Base-by-base conservation (phyloP, 2,329 filamentous ascomycete genomes). In the Calonectria pteridis region DNA sequence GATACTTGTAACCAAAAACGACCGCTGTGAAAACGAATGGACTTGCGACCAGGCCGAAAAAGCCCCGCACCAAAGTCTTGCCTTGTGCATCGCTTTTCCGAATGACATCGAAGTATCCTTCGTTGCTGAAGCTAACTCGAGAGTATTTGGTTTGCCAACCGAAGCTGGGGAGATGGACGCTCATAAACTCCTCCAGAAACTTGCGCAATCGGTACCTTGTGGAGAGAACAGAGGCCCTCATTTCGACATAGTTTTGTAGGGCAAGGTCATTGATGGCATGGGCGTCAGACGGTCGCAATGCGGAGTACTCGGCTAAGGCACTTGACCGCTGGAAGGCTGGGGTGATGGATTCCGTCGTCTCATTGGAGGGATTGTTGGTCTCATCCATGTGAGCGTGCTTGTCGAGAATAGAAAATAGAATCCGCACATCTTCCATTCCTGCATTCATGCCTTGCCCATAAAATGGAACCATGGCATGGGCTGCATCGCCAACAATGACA, bases 361-460 rank as follows among this genome's bases (percentile, higher is more conserved):
- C 81, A 49, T 67, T 80, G 28, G 80, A 68, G 4, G 85, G 82
- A 31, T 87, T 83, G 67, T 88, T 89, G 67, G 84, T 84, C 55
- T 90, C 87, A 26, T 84, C 80, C 9, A 85, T 79, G 43, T 83
- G 84, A 1, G 88, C 86, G 77, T 95, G 88, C 77, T 91, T 90
- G 84, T 98, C 96, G 1, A 98, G 88, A 53, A 94, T 89, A 0
- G 93, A 91, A 84, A 98, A 99, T 1, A 99, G 90, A 6, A 98
- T 92, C 10, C 94, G 92, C 16, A 99, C 95, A 80, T 98, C 96
- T 86, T 99, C 97, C 51, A 99, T 91, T 0, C 97, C 97, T 0
- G 97, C 94, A 81, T 99, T 99, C 93, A 99, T 97, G 46, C 97
- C 97, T 84, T 99, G 97, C 0, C 97, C 97, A 84, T 98, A 99